Evolutionary conservation across 345 rosid species (phyloP).

Genomic region (Noccaea bulbosa): DNA sequence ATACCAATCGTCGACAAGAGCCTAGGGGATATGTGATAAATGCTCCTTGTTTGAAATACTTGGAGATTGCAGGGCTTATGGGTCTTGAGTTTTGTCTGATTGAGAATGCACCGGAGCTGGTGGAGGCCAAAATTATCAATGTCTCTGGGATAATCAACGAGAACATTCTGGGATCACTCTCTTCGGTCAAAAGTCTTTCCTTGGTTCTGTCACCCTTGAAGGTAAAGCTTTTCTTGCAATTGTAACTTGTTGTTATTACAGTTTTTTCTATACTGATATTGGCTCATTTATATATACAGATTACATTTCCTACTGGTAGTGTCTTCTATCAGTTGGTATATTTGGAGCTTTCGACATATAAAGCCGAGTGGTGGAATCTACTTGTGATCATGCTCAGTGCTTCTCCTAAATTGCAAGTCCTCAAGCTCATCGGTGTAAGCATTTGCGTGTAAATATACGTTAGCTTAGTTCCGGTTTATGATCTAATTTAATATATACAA

Average conservation of each 20-base stretch:
- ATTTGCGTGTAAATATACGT: not conserved
- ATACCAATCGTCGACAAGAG: not conserved
- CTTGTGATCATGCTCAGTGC: not conserved
- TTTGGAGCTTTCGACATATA: not conserved
- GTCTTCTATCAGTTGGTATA: not conserved
- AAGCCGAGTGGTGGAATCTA: not conserved
- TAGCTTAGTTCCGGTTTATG: not conserved
- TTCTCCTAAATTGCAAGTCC: constrained; percentile 6
- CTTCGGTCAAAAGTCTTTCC: constrained; percentile 14
- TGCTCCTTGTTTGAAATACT: constrained; percentile 23
- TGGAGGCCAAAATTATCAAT: constrained; percentile 6
- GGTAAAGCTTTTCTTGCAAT: constrained; percentile 23
- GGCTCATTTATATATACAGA: not conserved
- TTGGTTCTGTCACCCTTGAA: not conserved
- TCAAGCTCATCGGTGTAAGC: constrained; percentile 4
- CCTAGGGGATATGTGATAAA: not conserved
- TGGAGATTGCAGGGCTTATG: not conserved
- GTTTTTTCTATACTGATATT: not conserved
- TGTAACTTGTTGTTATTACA: not conserved
- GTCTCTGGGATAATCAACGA: not conserved
- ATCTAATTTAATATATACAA: not conserved
- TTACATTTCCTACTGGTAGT: not conserved
- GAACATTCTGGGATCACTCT: not conserved
- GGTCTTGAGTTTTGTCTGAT: not conserved
- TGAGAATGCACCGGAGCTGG: not conserved